Evolutionary conservation across 1,139 yeast genomes (phyloP), one percentile per base, ranked within the genome.

Genomic region (Kodamaea plutei): DNA sequence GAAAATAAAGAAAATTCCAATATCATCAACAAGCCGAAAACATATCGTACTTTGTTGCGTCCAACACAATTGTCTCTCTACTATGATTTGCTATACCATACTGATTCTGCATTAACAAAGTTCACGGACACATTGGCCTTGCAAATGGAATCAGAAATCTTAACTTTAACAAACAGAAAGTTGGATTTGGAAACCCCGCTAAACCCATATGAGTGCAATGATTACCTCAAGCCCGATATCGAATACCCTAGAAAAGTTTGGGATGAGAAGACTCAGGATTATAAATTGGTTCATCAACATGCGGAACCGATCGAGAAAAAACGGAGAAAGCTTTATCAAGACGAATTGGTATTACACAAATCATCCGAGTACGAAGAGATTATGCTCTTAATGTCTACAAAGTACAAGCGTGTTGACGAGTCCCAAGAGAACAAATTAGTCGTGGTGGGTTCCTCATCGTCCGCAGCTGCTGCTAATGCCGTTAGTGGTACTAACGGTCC

Each of bases 291-390:
- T 6, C 60, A 54, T 36, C 38, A 37, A 16, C 83, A 79, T 52
- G 63, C 88, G 33, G 50, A 58, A 9, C 75, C 66, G 26, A 59
- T 69, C 3, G 54, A 66, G 2, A 68, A 58, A 33, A 63, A 68
- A 18, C 57, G 64, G 2, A 63, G 72, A 15, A 67, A 64, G 44
- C 52, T 68, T 31, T 73, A 66, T 39, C 70, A 62, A 40, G 74
- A 68, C 35, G 71, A 64, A 45, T 48, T 66, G 47, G 57, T 64
- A 4, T 46, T 67, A 42, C 95, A 85, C 49, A 84, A 84, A 47
- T 81, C 84, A 21, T 79, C 89, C 2, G 94, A 88, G 42, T 88
- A 84, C 56, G 97, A 91, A 56, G 95, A 85, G 52, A 68, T 88
- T 50, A 89, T 91, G 97, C 58, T 67, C 35, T 55, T 68, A 29